Evolutionary conservation across 2,329 filamentous ascomycete genomes (phyloP).

Genomic region (Ophiostoma novo-ulmi): DNA sequence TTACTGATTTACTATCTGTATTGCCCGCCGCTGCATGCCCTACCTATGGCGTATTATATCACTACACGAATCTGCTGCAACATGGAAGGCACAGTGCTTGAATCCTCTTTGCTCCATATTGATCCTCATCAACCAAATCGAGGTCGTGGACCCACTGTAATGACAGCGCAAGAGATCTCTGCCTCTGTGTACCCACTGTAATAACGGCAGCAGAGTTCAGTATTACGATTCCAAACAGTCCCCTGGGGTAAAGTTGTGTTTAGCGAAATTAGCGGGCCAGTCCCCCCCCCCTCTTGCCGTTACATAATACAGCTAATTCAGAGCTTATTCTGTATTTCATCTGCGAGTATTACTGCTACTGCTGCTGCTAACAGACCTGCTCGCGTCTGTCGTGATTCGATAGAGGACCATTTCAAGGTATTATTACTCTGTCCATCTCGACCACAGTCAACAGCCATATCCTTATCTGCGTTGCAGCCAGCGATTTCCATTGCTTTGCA

Average conservation of each 20-base stretch:
- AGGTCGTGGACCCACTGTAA: background rate
- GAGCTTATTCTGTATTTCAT: background rate
- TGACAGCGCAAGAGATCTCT: background rate
- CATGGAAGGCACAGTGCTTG: background rate
- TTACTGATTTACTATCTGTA: too few species aligned
- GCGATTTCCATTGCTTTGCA: background rate
- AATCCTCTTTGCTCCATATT: background rate
- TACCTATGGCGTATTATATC: background rate
- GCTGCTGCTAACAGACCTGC: background rate
- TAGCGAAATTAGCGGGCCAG: background rate
- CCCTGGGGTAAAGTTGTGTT: constrained; percentile 1
- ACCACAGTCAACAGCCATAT: background rate
- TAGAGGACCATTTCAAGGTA: background rate
- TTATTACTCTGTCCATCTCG: background rate
- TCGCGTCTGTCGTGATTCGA: background rate
- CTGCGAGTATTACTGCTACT: background rate
- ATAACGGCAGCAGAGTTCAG: background rate
- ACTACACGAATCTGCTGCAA: background rate
- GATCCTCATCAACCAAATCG: background rate
- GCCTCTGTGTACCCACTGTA: background rate
- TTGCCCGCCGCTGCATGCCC: background rate
- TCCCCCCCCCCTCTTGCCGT: background rate
- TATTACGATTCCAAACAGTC: background rate
- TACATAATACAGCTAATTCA: background rate
- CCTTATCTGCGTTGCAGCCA: background rate